Base-by-base conservation (phyloP, 2,329 filamentous ascomycete genomes). In the Laburnicola sp. region DNA sequence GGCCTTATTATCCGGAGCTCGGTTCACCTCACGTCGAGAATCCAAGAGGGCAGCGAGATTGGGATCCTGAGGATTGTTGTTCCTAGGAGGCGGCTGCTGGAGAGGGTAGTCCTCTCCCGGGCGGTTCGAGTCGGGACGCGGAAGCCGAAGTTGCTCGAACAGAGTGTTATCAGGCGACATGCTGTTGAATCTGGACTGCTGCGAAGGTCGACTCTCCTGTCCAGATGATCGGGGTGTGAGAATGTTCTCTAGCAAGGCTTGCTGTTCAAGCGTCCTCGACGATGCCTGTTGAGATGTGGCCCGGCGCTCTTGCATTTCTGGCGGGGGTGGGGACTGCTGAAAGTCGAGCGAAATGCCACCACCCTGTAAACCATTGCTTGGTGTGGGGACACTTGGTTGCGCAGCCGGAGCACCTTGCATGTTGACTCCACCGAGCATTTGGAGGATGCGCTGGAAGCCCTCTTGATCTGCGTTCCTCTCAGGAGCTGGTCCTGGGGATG, bases 381-480 rank as follows among this genome's bases (percentile, higher is more conserved):
- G 63, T 26, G 59, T 53, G 38, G 63, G 52, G 26, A 58, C 51
- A 30, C 48, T 60, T 40, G 60, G 62, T 21, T 56, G 47, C 36
- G 57, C 41, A 36, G 49, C 54, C 21, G 56, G 59, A 16, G 57
- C 40, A 7, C 47, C 49, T 26, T 55, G 48, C 4, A 70, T 64
- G 27, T 57, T 70, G 32, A 62, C 58, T 40, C 77, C 76, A 43
- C 91, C 87, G 35, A 96, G 82, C 80, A 96, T 95, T 60, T 88
- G 83, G 31, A 96, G 78, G 39, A 97, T 82, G 38, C 86, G 83
- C 58, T 91, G 84, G 73, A 97, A 96, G 1, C 91, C 92, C 70
- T 91, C 88, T 71, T 91, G 90, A 65, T 96, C 92, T 55, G 86
- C 84, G 4, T 71, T 78, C 74, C 78, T 75, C 21, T 74, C 71